Evolutionary conservation across 352 stramenopile species (phyloP), one percentile per base, ranked within the genome.

Genomic region (Pythium dissotocum): DNA sequence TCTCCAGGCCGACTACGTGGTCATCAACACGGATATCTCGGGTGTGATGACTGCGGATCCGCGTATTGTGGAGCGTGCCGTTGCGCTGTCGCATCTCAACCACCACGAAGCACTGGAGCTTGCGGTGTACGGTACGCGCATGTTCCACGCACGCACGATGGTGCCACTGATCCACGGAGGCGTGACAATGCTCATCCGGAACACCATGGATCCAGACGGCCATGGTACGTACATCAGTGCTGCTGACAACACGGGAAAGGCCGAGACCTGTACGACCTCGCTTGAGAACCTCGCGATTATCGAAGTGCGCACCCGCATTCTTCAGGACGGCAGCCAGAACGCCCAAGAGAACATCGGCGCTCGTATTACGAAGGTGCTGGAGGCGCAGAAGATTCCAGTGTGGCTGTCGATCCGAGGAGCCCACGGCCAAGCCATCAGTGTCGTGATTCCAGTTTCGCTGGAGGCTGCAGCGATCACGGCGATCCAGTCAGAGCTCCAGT

Each of bases 121-220:
- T 2, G 87, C 85, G 2, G 82, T 93, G 24, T 95, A 95, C 65
- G 85, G 87, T 18, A 93, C 85, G 1, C 79, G 87, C 33, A 95
- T 95, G 85, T 95, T 95, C 64, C 87, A 93, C 62, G 79, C 87
- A 4, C 83, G 85, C 7, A 95, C 87, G n/a, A 93, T 95, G 83
- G 77, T 95, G 57, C 87, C 85, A 56, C 73, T 95, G 2, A 93
- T 95, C 64, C 85, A 95, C 52, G 75, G 77, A 55, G 82, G 84
- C 12, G 83, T 93, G 28, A 89, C 87, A 7, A 93, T 95, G 85
- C 70, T 93, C 16, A 93, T 95, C 63, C 83, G 85, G 60, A 95
- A 93, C 72, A 93, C 83, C 0, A 93, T 93, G 83, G 85, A 93
- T 57, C 82, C 82, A 16, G 70, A 91, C 33, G 87, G 85, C 58